Conservation (phyloP, 441 rosid species). For the Metrosideros polymorpha region DNA sequence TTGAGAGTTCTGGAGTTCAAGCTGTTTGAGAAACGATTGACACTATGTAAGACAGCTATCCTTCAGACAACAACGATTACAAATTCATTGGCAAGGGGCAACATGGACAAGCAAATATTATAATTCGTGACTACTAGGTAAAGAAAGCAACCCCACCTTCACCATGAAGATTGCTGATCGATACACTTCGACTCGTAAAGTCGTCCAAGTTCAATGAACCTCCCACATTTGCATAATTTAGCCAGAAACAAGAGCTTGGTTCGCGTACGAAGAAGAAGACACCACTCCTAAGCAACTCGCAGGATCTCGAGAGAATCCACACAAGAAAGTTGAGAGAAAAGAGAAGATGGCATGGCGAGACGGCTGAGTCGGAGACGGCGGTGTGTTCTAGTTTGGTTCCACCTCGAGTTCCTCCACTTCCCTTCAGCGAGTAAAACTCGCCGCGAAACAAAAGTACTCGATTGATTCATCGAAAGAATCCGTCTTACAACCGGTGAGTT, state of each 20-base stretch:
- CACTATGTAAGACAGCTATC: neutral
- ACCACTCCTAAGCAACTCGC: neutral
- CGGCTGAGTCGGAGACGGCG: neutral
- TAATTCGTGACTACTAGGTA: neutral
- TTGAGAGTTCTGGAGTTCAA: neutral
- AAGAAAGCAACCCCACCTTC: neutral
- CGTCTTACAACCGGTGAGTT: neutral
- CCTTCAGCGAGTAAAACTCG: neutral
- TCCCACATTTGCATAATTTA: neutral
- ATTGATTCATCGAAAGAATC: neutral
- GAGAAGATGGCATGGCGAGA: neutral
- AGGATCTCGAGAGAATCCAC: neutral
- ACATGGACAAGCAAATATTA: neutral
- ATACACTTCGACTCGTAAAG: neutral
- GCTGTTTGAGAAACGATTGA: neutral
- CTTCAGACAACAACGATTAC: neutral
- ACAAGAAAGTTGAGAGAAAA: neutral
- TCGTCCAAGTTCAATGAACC: neutral
- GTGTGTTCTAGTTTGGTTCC: neutral
- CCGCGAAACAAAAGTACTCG: neutral
- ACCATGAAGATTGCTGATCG: neutral
- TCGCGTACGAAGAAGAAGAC: neutral
- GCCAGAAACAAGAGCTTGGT: neutral
- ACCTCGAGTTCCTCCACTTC: slow-evolving; percentile 1
- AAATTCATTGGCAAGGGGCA: neutral